Base-by-base conservation (phyloP, 2,329 filamentous ascomycete species). In the Ophiognomonia clavigignenti-juglandacearum region DNA sequence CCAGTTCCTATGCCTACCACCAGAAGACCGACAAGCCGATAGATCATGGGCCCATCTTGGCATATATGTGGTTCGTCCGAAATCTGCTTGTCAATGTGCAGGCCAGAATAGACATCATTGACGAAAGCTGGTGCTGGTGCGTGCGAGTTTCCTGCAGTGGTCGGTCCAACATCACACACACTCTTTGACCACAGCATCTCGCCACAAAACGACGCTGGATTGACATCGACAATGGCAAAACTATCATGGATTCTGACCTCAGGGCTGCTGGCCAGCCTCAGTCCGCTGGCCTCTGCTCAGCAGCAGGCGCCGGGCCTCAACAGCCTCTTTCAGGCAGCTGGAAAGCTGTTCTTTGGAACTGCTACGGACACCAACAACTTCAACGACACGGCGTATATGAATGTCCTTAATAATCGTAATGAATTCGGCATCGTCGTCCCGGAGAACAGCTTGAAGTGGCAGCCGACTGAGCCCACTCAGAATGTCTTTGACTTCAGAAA, bases 391-490 rank as follows among this genome's bases (percentile, higher is more conserved):
- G 70, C 27, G 51, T 66, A 83, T 59, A 61, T 71, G 24, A 13
- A 35, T 6, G 72, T 79, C 50, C 63, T 79, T 37, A 71, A 67
- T 53, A 67, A 78, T 59, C 62, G 51, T 10, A 64, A 64, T 32
- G 75, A 80, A 49, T 83, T 82, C 56, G 78, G 77, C 31, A 70
- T 79, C 56, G 65, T 78, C 23, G 80, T 77, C 0, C 76, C 77
- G 0, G 72, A 72, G 34, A 82, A 82, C 60, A 69, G 70, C 14
- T 73, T 77, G 51, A 66, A 74, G 42, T 83, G 75, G 77, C 70
- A 75, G 53, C 64, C 70, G 47, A 78, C 69, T n/a, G 76, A 83
- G 63, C 75, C 77, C 2, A 52, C 64, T 10, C 69, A 68, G 43
- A 67, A 65, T 41, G 59, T 67, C 40, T 83, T 82, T 65, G 71